Evolutionary conservation across 2,329 filamentous ascomycete genomes (phyloP), one percentile per base, ranked within the genome.

Genomic region (Zasmidium citrigriseum): DNA sequence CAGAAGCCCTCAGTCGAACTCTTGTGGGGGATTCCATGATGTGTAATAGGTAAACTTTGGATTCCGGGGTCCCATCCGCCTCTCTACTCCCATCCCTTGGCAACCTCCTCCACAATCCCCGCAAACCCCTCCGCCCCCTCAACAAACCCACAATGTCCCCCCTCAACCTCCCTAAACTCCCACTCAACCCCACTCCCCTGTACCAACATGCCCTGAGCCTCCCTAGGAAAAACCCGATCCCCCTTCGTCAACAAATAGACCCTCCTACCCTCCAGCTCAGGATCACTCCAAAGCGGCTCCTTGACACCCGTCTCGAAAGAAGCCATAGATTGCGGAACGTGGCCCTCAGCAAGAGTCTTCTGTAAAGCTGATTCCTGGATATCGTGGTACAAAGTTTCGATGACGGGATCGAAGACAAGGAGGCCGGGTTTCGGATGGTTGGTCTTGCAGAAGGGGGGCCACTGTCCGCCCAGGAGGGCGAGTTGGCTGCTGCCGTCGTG

Each of bases 81-180:
- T n/a, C n/a, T n/a, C n/a, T 38, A 52, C n/a, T n/a, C 22, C 54
- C 54, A 63, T 46, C 22, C 49, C 47, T 38, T 24, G 41, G 34
- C 52, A 5, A 48, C 54, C 2, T 47, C 46, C 29, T 53, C n/a
- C 46, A 60, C 44, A 18, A 58, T 51, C 29, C 46, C 50, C 14
- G 60, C 60, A 27, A 63, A 52, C 22, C 52, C 54, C 11, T 49
- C 48, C 5, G 58, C 54, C 45, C 51, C 22, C 45, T 51, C 45
- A 25, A 58, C 57, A 38, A 60, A 63, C 5, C 51, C 60, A 46
- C 54, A 60, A 54, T 60, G 60, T 12, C 60, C 60, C 3, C 50
- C 55, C 12, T 60, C 54, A 46, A 59, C 45, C 49, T 63, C 60
- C 25, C 50, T 54, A 22, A 60, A 20, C 3, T 58, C 60, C 58